A percentile compares a stretch with the other conserved stretches of the same genome.
phyloP scores from a whole-genome alignment of 495 filamentous ascomycete species.

The Amphirosellinia nigrospora region DNA sequence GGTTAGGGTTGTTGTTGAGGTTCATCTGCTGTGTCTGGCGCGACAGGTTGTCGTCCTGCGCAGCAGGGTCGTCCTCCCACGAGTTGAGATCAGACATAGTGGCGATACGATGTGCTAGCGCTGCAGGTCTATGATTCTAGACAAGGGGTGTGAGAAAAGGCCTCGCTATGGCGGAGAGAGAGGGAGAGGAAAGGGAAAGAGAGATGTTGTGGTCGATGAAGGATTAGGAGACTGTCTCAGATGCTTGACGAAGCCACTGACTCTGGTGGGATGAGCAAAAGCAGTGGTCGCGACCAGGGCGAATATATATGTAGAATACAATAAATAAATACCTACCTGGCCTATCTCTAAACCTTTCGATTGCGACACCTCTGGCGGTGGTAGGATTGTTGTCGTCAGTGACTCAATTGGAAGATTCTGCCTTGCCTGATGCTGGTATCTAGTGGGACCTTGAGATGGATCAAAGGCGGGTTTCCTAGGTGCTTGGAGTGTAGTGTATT shows the following conservation, averaged over 20 bases:
- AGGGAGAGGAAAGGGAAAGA: background rate
- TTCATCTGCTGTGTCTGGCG: constrained; percentile 81
- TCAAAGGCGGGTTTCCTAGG: background rate
- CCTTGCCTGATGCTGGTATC: background rate
- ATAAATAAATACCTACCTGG: background rate
- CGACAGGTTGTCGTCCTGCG: constrained; percentile 83
- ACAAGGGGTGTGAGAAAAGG: background rate
- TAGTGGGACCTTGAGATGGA: background rate
- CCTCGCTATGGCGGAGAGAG: background rate
- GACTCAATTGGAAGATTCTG: background rate
- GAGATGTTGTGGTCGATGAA: background rate
- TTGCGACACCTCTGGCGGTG: background rate
- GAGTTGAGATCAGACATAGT: constrained; percentile 88
- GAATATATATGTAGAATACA: background rate
- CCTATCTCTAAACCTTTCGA: background rate
- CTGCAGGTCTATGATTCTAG: constrained; percentile 16
- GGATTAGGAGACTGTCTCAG: background rate
- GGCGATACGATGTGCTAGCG: constrained; percentile 25
- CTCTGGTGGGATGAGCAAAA: background rate
- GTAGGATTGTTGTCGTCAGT: background rate
- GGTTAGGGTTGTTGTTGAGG: constrained; percentile 45
- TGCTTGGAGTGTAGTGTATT: background rate
- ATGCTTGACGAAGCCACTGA: background rate
- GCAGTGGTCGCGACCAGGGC: background rate
- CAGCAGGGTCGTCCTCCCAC: constrained; percentile 94